phyloP scores from a whole-genome alignment of 345 rosid species.

The Dovyalis caffra region DNA sequence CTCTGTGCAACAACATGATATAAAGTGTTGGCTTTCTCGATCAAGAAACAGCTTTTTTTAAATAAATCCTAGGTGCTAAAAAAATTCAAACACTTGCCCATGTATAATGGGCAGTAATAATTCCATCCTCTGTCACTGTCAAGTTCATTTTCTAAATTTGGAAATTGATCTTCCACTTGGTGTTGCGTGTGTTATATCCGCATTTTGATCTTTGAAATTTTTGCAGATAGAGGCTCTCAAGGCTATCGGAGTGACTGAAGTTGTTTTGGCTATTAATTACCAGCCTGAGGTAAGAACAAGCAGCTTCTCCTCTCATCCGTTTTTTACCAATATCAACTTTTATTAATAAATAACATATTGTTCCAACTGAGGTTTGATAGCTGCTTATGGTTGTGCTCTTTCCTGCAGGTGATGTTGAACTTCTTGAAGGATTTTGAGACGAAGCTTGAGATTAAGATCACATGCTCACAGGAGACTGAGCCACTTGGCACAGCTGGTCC shows the following conservation, averaged over 20 bases:
- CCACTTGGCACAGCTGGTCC: slow-evolving; percentile 99
- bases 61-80: not conserved
- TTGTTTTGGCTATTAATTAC: slow-evolving; percentile 94
- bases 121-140: not conserved
- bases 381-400: not conserved
- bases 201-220: slow-evolving; percentile 5
- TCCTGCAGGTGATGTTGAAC: slow-evolving; percentile 77
- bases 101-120: not conserved
- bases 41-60: not conserved
- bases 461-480: slow-evolving; percentile 98
- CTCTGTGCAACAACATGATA: not conserved
- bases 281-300: slow-evolving; percentile 79
- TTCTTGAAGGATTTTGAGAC: slow-evolving; percentile 90
- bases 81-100: not conserved
- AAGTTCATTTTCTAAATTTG: not conserved
- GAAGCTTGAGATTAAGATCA: slow-evolving; percentile 84
- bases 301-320: not conserved
- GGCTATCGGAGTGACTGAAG: slow-evolving; percentile 94
- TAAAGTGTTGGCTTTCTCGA: not conserved
- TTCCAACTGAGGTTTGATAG: not conserved
- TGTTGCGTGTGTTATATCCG: not conserved
- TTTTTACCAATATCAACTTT: not conserved
- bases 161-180: not conserved
- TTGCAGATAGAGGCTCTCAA: slow-evolving; percentile 92
- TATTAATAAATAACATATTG: not conserved